These are phyloP conservation scores for Sporopachydermia lactativora DNA, from an alignment of 805 yeast genomes.

Conservation along the genomic window DNA sequence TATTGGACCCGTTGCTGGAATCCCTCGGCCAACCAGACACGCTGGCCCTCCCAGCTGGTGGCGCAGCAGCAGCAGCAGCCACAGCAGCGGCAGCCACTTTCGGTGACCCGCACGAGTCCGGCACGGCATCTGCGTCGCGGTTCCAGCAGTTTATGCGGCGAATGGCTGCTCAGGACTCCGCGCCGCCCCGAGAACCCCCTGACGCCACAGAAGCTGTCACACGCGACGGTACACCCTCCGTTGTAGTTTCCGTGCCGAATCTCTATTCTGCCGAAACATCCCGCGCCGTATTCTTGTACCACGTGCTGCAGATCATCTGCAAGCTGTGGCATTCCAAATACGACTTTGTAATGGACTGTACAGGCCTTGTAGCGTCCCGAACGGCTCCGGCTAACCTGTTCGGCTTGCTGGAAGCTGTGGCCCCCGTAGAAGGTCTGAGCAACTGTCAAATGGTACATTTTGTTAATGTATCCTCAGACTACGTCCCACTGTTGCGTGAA, in stretches of 20 bases:
- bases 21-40: constrained; percentile 43
- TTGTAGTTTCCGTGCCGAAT: constrained; percentile 35
- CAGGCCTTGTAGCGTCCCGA: constrained; percentile 32
- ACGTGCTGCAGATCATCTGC: constrained; percentile 47
- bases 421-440: constrained; percentile 35
- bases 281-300: constrained; percentile 39
- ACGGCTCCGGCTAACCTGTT: constrained; percentile 20
- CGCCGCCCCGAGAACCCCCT: constrained; percentile 26
- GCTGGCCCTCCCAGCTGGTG: not conserved
- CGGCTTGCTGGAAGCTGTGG: constrained; percentile 25
- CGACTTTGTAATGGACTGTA: constrained; percentile 52
- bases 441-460: constrained; percentile 28
- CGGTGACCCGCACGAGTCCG: not conserved
- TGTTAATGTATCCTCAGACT: not conserved
- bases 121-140: too few species aligned
- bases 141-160: constrained; percentile 65
- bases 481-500: not conserved
- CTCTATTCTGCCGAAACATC: constrained; percentile 21
- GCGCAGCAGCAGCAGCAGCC: too few species aligned
- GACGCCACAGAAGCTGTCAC: constrained; percentile 52
- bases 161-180: constrained; percentile 40
- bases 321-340: constrained; percentile 61
- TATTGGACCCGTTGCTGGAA: constrained; percentile 33
- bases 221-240: constrained; percentile 58
- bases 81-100: not conserved